Evolutionary conservation across 2,329 filamentous ascomycete species (phyloP), one percentile per base, ranked within the genome.

Genomic region (Akanthomyces dipterigenus): DNA sequence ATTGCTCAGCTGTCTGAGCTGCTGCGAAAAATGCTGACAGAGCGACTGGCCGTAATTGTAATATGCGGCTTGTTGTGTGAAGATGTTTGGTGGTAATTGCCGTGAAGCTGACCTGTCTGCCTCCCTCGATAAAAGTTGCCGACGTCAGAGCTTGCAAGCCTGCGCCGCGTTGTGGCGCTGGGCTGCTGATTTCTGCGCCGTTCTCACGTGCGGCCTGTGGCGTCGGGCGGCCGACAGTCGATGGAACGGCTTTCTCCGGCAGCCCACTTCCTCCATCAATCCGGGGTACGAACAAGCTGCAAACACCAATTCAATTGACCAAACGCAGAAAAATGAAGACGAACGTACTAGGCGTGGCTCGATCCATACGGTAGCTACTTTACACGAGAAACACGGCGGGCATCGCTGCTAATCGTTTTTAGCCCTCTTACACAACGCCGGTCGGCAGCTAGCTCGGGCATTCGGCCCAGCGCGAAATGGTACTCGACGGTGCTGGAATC

Each of bases 131-230:
- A 26, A 54, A 26, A 53, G 57, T 60, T 60, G 48, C 56, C 50
- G 57, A 60, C 57, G 40, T 46, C 48, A 60, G 48, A 38, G 49
- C 48, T 60, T 60, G 57, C 56, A 50, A 50, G 46, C 26, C 57
- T 60, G 57, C 57, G 57, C 57, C 57, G 48, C 48, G 22, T 22
- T 60, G 57, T 60, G 57, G 57, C 57, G 56, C 56, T 42, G 46
- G 24, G 9, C 56, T 16, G 45, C 56, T 58, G 55, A 59, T 51
- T 60, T 11, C 38, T 48, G 40, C 40, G 38, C 12, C 12, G 45
- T 20, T 60, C 49, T 60, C 57, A 60, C 57, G 57, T 60, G 57
- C 57, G 40, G 34, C 12, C 26, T 46, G 57, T 60, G 57, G 57
- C 57, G 57, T 59, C 36, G 16, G 22, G 9, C 14, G 36, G 45